Evolutionary conservation across 345 rosid genomes (phyloP), one percentile per base, ranked within the genome.

Genomic region (Geranium brycei): DNA sequence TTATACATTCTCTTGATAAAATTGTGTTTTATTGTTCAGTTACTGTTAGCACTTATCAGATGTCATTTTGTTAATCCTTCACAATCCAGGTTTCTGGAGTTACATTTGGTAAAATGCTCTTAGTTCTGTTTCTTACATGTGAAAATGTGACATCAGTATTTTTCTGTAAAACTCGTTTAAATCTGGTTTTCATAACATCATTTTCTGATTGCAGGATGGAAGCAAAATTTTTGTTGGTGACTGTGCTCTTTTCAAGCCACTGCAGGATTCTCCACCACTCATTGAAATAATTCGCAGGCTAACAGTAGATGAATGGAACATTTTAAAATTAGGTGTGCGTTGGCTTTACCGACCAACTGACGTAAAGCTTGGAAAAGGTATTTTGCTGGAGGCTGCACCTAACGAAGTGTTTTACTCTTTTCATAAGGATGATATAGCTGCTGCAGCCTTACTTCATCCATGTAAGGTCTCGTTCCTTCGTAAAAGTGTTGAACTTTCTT

Each of bases 391-490:
- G 60, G 88, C 95, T 68, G 82, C 76, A 82, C 97, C 98, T 4
- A 92, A 92, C 91, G 91, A 92, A 78, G 58, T 92, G 62, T 92
- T 92, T 60, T 92, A 86, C 68, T 92, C 98, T 73, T 89, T 92
- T 81, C 96, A 92, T 60, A 71, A 86, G 96, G 98, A 87, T 87
- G 86, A 81, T 73, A 92, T 80, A 77, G 81, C 89, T 66, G 91
- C 93, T 75, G 93, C 81, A 70, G 87, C 93, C 0, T 66, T 92
- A 74, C 81, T 92, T 17, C 99, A 93, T 77, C 97, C 87, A 11
- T 93, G 99, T 83, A 93, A 93, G 82, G 95, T 93, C 75, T 75
- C 91, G 73, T 93, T 93, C 68, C 95, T 93, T 68, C 88, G 83
- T 7, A 86, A 79, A 86, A 91, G 88, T 51, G 68, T 73, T 80